Evolutionary conservation across 164 flowering plant genomes (phyloP).

Genomic region (Liriodendron chinense): DNA sequence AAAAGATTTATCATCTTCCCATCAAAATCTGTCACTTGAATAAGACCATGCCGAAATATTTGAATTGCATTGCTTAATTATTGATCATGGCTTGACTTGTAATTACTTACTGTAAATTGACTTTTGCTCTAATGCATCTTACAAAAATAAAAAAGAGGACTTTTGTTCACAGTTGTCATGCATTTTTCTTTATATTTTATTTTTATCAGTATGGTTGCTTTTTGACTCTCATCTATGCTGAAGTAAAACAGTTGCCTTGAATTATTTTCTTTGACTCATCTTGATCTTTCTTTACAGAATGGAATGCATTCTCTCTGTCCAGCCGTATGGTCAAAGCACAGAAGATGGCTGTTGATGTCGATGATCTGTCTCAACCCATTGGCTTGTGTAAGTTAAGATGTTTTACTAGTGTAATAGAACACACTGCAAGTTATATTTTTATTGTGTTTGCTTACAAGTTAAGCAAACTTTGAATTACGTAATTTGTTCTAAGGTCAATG

Average conservation of each 20-base stretch:
- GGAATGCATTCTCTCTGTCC: constrained; percentile 98
- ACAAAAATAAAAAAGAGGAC: no score
- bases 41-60: not conserved
- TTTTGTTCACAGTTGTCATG: not conserved
- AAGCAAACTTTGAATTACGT: not conserved
- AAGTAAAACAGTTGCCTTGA: not conserved
- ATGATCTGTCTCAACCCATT: constrained; percentile 94
- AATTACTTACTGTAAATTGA: not conserved
- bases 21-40: not conserved
- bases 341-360: constrained; percentile 96
- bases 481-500: no score
- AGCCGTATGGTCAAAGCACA: constrained; percentile 95
- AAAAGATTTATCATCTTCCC: not conserved
- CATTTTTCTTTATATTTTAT: no score
- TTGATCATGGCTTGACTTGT: not conserved
- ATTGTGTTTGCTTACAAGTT: not conserved
- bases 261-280: constrained; percentile 1
- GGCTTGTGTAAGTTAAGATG: constrained; percentile 71
- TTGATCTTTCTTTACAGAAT: constrained; percentile 47
- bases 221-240: not conserved
- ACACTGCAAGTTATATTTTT: not conserved
- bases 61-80: not conserved
- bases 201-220: no score
- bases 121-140: not conserved
- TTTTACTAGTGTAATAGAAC: not conserved